Percentiles rank a stretch among this genome's conserved stretches.
Conservation (phyloP, 1,284 basidiomycete species). For the Ustilago loliicola region DNA sequence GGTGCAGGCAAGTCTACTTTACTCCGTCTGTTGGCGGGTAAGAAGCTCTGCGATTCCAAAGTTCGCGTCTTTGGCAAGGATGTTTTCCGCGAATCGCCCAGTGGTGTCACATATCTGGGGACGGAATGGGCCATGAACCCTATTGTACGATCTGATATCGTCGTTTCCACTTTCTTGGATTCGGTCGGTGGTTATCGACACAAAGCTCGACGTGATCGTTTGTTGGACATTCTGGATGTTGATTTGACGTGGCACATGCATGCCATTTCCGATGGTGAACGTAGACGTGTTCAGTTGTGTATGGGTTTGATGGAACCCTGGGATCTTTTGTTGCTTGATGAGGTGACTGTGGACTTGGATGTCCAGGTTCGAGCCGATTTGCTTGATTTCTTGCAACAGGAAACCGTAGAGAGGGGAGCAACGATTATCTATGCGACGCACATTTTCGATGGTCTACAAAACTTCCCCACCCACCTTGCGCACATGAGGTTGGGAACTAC, state of each 20-base stretch:
- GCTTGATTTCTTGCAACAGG: constrained; percentile 85
- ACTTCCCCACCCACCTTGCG: constrained; percentile 68
- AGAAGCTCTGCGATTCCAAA: constrained; percentile 72
- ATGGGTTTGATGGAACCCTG: constrained; percentile 97
- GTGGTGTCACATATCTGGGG: constrained; percentile 81
- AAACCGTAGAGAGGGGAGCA: constrained; percentile 83
- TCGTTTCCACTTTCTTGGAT: constrained; percentile 77
- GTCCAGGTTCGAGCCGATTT: constrained; percentile 93
- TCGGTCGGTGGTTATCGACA: constrained; percentile 95
- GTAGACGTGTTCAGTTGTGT: constrained; percentile 91
- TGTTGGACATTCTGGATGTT: constrained; percentile 92
- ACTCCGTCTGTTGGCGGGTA: constrained; percentile 92
- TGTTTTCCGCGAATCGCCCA: constrained; percentile 65
- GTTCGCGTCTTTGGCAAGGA: constrained; percentile 67
- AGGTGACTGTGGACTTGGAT: constrained; percentile 99
- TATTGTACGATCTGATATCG: constrained; percentile 79
- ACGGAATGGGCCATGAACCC: constrained; percentile 89
- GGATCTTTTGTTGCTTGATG: constrained; percentile 93
- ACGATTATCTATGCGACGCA: constrained; percentile 84
- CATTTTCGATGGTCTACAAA: constrained; percentile 69
- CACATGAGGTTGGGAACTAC: constrained; percentile 68
- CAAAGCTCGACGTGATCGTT: constrained; percentile 85
- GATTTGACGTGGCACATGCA: constrained; percentile 85
- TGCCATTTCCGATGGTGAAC: constrained; percentile 93
- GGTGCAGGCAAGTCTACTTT: constrained; percentile 94